A percentile compares a stretch with the other conserved stretches of the same genome.
Evolutionary conservation across 441 rosid genomes (phyloP).

Genomic region (Pelargonium citronellum): DNA sequence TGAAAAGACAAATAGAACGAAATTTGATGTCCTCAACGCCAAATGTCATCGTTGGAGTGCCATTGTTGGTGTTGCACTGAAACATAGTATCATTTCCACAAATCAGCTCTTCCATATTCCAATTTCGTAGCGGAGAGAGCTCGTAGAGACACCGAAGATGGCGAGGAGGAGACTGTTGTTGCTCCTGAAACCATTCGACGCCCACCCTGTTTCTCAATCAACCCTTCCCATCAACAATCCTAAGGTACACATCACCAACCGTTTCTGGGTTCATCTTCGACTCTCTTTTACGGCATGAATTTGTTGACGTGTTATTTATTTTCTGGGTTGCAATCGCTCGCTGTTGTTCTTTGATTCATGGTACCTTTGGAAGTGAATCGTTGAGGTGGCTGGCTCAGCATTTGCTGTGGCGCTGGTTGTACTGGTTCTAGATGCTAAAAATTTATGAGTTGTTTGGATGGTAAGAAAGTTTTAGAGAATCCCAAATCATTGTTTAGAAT

Average conservation of each 20-base stretch:
- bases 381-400: too few species aligned
- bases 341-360: neutral
- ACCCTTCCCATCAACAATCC: constrained; percentile 34
- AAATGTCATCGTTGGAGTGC: too few species aligned
- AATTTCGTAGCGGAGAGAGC: neutral
- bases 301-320: neutral
- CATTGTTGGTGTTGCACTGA: neutral
- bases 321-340: neutral
- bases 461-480: too few species aligned
- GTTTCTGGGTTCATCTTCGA: neutral
- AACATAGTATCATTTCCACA: neutral
- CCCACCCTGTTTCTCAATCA: constrained; percentile 41
- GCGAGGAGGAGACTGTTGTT: constrained; percentile 61
- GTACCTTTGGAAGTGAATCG: too few species aligned
- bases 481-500: too few species aligned
- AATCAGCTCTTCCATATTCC: neutral
- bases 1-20: too few species aligned
- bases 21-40: too few species aligned
- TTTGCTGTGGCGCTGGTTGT: too few species aligned
- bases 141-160: constrained; percentile 29
- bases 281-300: neutral
- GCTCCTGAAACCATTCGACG: constrained; percentile 68
- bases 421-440: too few species aligned
- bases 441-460: too few species aligned
- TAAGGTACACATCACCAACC: constrained; percentile 30